A percentile compares a stretch with the other conserved stretches of the same genome.
phyloP scores from a whole-genome alignment of 73 alveolate genomes.

The Paramecium sexaurelia region DNA sequence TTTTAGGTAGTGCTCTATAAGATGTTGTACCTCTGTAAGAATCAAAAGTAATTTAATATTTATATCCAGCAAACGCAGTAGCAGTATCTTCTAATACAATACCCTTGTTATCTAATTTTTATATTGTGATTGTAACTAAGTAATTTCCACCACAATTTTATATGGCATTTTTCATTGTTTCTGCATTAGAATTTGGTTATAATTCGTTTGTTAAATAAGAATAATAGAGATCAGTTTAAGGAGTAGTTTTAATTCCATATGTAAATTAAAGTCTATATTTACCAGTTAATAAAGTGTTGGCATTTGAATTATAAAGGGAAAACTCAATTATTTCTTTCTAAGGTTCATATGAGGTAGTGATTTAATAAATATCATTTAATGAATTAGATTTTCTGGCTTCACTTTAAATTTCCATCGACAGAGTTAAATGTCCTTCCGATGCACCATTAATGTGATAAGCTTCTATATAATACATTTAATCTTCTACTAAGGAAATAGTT shows the following conservation, averaged over 20 bases:
- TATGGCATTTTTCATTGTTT: background rate
- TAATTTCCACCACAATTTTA: constrained; percentile 9
- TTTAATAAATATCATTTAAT: background rate
- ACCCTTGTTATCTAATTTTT: background rate
- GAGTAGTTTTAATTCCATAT: background rate
- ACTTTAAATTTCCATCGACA: constrained; percentile 22
- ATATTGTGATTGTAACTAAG: background rate
- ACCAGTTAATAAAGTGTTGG: background rate
- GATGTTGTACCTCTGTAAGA: background rate
- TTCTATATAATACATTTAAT: background rate
- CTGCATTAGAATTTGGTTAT: background rate
- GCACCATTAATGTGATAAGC: background rate
- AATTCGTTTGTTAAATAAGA: background rate
- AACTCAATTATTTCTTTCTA: background rate
- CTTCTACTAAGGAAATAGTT: background rate
- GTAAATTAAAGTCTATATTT: background rate
- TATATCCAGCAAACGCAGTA: constrained; percentile 39
- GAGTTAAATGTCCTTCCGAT: background rate
- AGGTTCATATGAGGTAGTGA: background rate
- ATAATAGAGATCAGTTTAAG: constrained; percentile 14
- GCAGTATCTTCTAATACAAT: background rate
- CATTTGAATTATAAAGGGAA: constrained; percentile 3
- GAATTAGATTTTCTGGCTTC: background rate
- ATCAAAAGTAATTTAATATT: background rate
- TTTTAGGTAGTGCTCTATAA: constrained; percentile 25